Conservation (phyloP, 2,329 filamentous ascomycete genomes). For the Colletotrichum falcatum region DNA sequence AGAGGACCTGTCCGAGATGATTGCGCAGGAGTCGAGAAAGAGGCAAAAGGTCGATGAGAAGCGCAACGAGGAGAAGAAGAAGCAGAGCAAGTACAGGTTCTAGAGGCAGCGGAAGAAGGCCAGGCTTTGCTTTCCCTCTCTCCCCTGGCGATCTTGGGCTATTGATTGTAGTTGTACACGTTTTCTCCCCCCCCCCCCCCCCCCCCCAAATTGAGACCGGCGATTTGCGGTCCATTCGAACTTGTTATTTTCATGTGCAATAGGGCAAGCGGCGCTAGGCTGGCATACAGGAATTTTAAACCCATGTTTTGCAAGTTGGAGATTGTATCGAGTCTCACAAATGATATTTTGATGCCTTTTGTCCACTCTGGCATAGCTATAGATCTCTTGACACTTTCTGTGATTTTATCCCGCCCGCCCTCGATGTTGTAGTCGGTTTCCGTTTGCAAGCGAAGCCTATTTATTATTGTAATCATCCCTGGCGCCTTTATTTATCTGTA, state of each 20-base stretch:
- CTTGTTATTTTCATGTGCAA: constrained; percentile 18
- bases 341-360: background rate
- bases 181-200: background rate
- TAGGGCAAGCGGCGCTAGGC: constrained; percentile 29
- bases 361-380: background rate
- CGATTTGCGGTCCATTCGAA: background rate
- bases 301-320: background rate
- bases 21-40: constrained; percentile 92
- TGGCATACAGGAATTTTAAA: constrained; percentile 15
- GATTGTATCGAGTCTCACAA: background rate
- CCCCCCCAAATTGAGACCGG: background rate
- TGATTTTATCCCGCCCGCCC: background rate
- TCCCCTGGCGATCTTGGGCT: background rate
- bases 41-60: constrained; percentile 89
- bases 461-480: constrained; percentile 10
- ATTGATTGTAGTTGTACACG: constrained; percentile 35
- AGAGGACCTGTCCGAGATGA: constrained; percentile 95
- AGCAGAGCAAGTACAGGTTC: constrained; percentile 65
- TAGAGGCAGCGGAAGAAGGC: constrained; percentile 45
- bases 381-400: too few relatives aligned
- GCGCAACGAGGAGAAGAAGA: constrained; percentile 72
- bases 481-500: constrained; percentile 10
- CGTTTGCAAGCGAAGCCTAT: background rate
- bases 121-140: too few relatives aligned
- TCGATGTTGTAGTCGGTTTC: background rate